Evolutionary conservation across 2,329 filamentous ascomycete genomes (phyloP).

Genomic region (Colletotrichum sp.): DNA sequence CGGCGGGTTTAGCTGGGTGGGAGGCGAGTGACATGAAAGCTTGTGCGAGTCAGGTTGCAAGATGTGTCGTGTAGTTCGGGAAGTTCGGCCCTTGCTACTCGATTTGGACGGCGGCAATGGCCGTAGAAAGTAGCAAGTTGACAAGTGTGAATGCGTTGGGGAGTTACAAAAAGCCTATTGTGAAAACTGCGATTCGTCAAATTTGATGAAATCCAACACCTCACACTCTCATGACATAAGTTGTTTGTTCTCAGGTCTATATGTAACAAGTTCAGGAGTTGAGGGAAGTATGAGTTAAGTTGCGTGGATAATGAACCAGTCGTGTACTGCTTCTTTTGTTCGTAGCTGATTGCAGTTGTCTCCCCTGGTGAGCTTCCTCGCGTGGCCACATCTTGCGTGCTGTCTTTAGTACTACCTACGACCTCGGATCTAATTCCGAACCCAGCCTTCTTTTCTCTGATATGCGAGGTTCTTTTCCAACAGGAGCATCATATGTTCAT

Average conservation of each 20-base stretch:
- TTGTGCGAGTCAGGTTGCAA: neutral
- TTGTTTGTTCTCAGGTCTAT: too few species aligned
- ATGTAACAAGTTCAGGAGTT: too few species aligned
- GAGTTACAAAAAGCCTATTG: too few species aligned
- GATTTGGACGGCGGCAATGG: too few species aligned
- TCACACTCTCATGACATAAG: too few species aligned
- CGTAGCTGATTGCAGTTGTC: neutral
- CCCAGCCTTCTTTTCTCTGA: neutral
- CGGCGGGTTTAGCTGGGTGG: neutral
- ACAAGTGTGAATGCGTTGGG: too few species aligned
- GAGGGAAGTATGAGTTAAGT: too few species aligned
- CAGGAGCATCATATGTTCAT: neutral
- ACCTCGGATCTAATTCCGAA: neutral
- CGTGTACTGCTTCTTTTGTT: neutral
- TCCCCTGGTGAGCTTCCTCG: fast-evolving
- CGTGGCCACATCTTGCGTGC: neutral
- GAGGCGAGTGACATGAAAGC: neutral
- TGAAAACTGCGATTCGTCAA: neutral
- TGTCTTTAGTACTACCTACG: neutral
- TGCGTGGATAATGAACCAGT: neutral
- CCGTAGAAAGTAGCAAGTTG: neutral
- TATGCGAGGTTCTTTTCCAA: neutral
- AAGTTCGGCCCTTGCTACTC: neutral
- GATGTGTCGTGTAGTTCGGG: neutral
- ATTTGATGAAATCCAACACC: too few species aligned